Conservation (phyloP, 148 eudicot species). For the Salicornia ramosissima region DNA sequence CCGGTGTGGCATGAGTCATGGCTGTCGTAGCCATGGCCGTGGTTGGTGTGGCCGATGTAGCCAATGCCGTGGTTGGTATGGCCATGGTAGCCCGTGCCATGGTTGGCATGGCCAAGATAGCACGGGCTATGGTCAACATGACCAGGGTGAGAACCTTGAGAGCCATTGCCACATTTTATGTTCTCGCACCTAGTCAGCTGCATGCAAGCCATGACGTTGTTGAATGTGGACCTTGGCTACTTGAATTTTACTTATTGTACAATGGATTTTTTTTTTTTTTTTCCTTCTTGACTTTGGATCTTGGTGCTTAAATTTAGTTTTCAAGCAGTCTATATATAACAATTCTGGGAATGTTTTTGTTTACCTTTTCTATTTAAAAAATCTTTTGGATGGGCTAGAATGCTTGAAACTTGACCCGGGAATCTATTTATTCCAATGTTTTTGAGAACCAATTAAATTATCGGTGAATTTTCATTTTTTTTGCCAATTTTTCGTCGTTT, state of each 20-base stretch:
- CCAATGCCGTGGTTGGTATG: not conserved
- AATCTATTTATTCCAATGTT: no score
- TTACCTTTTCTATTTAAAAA: no score
- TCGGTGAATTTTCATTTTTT: no score
- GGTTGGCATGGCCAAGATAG: not conserved
- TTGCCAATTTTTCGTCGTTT: no score
- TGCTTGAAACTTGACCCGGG: no score
- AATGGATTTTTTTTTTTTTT: not conserved
- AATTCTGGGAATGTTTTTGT: not conserved
- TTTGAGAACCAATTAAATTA: no score
- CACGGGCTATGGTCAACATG: not conserved
- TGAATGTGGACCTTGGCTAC: not conserved
- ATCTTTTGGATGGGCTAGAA: no score
- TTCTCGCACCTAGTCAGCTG: slow-evolving; percentile 26
- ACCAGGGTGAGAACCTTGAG: slow-evolving; percentile 6
- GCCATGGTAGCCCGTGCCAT: not conserved
- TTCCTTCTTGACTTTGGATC: slow-evolving; percentile 4
- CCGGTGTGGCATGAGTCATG: not conserved
- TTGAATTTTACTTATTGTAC: not conserved
- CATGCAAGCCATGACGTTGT: slow-evolving; percentile 23
- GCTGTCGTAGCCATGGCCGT: not conserved
- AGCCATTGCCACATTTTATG: not conserved
- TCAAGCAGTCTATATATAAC: slow-evolving; percentile 14
- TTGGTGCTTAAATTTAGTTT: slow-evolving; percentile 10
- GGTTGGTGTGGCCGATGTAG: not conserved